Evolutionary conservation across 2,329 filamentous ascomycete species (phyloP).

Genomic region (Aureobasidium lini): DNA sequence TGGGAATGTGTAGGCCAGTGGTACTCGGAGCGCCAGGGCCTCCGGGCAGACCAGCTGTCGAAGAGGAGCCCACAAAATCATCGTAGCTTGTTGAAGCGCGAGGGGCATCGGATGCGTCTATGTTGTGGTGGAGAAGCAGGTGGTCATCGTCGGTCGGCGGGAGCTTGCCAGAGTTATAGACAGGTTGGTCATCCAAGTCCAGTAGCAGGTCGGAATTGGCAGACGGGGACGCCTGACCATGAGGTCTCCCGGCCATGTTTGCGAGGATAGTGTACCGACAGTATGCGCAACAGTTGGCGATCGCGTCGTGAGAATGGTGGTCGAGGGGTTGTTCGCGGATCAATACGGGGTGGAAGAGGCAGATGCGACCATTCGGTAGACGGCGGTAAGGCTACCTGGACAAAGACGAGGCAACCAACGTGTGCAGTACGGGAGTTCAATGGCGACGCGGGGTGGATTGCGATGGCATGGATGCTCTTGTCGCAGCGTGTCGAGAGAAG

Average conservation of each 20-base stretch:
- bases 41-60: slow-evolving; percentile 37
- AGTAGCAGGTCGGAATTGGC: slow-evolving; percentile 50
- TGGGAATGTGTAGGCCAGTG: slow-evolving; percentile 34
- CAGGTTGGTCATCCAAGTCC: slow-evolving; percentile 60
- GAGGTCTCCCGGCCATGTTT: slow-evolving; percentile 48
- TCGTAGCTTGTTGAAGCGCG: slow-evolving; percentile 91
- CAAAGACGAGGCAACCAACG: not conserved
- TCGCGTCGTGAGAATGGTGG: not conserved
- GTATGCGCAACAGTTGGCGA: not conserved
- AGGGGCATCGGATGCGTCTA: slow-evolving; percentile 52
- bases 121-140: slow-evolving; percentile 66
- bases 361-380: slow-evolving; percentile 14
- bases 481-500: not conserved
- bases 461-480: not conserved
- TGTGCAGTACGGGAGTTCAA: not conserved
- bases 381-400: slow-evolving; percentile 4
- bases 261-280: not conserved
- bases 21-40: slow-evolving; percentile 33
- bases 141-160: slow-evolving; percentile 77
- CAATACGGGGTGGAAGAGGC: not conserved
- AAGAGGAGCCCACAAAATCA: slow-evolving; percentile 71
- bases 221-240: slow-evolving; percentile 39
- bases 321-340: not conserved
- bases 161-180: slow-evolving; percentile 68
- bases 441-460: not conserved